phyloP scores from a whole-genome alignment of 495 filamentous ascomycete species.

The Penicillium mononematosum region DNA sequence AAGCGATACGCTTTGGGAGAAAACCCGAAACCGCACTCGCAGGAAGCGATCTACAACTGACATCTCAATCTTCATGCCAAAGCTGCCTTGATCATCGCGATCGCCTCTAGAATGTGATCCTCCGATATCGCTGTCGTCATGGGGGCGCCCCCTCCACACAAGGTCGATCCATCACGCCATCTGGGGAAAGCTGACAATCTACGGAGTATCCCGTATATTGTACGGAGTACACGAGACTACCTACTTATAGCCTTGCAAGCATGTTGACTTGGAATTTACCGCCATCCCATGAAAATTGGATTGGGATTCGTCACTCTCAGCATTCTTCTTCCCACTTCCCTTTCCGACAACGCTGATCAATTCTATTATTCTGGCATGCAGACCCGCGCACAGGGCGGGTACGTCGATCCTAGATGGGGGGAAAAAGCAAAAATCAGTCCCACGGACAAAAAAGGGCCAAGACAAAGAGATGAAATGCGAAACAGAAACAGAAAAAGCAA shows the following conservation, averaged over 20 bases:
- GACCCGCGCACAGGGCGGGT: constrained; percentile 7
- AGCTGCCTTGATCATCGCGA: constrained; percentile 10
- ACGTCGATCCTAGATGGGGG: constrained; percentile 12
- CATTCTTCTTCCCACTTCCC: constrained; percentile 1
- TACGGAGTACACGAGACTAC: not conserved
- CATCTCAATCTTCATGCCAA: constrained; percentile 10
- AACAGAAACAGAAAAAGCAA: constrained; percentile 3
- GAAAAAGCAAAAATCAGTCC: not conserved
- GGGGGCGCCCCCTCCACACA: not conserved
- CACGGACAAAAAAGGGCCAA: not conserved
- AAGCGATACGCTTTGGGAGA: not conserved
- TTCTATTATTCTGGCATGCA: constrained; percentile 7
- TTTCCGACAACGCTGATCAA: not conserved
- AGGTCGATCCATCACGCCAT: constrained; percentile 8
- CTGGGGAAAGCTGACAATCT: constrained; percentile 1
- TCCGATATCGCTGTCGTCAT: constrained; percentile 12
- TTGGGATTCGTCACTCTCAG: not conserved
- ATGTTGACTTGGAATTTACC: not conserved
- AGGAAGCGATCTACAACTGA: constrained; percentile 8
- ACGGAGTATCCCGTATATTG: not conserved
- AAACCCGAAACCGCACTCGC: not conserved
- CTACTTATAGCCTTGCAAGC: not conserved
- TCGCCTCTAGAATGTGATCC: not conserved
- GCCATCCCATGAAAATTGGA: not conserved
- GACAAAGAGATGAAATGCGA: not conserved